A percentile compares a stretch with the other conserved stretches of the same genome.
Conservation (phyloP, 371 early-diverging fungal genomes). For the Rhizomucor miehei region DNA sequence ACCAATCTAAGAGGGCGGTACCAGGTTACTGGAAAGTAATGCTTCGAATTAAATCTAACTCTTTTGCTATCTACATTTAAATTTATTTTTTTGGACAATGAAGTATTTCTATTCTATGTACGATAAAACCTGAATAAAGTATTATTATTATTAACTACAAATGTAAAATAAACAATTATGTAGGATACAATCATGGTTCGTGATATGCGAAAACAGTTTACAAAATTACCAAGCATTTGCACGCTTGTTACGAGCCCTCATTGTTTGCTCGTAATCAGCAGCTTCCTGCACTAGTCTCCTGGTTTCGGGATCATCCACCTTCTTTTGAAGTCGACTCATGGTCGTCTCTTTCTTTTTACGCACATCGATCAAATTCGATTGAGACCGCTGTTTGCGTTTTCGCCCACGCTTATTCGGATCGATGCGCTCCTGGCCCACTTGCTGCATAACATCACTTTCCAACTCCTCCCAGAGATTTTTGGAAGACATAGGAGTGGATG, state of each 20-base stretch:
- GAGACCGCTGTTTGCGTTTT: slow-evolving; percentile 10
- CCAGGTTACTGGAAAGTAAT: too few species aligned
- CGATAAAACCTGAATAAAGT: too few species aligned
- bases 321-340: slow-evolving; percentile 37
- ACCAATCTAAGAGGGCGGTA: too few species aligned
- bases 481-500: slow-evolving; percentile 6
- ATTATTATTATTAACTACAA: too few species aligned
- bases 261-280: slow-evolving; percentile 29
- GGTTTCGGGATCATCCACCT: slow-evolving; percentile 23
- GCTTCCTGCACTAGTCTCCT: slow-evolving; percentile 32
- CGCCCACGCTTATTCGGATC: slow-evolving; percentile 18
- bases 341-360: slow-evolving; percentile 50
- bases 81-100: too few species aligned
- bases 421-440: slow-evolving; percentile 38
- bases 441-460: slow-evolving; percentile 51
- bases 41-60: too few species aligned
- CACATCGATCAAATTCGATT: slow-evolving; percentile 48
- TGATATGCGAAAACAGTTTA: too few species aligned
- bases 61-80: too few species aligned
- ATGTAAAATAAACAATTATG: too few species aligned
- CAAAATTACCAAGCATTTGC: slow-evolving; percentile 15
- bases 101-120: too few species aligned
- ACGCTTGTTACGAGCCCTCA: slow-evolving; percentile 20
- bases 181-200: too few species aligned
- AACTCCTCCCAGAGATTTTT: slow-evolving; percentile 53